A percentile compares a stretch with the other conserved stretches of the same genome.
phyloP scores from a whole-genome alignment of 176 grass and related monocot genomes.

The Bromus sterilis region DNA sequence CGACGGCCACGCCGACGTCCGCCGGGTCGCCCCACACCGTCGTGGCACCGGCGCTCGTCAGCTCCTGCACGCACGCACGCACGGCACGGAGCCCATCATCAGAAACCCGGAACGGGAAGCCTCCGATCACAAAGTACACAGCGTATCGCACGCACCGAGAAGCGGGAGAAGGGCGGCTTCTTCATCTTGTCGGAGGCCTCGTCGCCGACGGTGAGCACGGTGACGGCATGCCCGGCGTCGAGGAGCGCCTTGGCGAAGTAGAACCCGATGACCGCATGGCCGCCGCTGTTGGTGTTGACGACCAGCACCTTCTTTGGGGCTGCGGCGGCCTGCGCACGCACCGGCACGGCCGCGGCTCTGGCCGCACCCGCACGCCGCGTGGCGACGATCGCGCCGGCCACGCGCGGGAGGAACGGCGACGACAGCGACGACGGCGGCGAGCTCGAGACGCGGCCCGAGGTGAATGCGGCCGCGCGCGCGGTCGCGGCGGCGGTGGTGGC shows the following conservation, averaged over 20 bases:
- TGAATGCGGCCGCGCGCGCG: neutral
- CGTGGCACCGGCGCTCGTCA: constrained; percentile 59
- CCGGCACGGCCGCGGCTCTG: neutral
- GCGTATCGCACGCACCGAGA: constrained; percentile 43
- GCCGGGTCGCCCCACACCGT: constrained; percentile 71
- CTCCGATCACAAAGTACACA: neutral
- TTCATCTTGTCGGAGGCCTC: constrained; percentile 91
- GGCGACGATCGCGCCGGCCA: neutral
- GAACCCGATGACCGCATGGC: constrained; percentile 91
- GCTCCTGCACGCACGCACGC: constrained; percentile 40
- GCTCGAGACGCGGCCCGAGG: neutral
- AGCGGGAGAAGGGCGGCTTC: constrained; percentile 80
- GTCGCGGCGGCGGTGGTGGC: neutral
- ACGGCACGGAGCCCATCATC: neutral
- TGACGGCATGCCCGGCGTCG: constrained; percentile 60
- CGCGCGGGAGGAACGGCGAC: neutral
- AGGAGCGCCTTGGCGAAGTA: constrained; percentile 73
- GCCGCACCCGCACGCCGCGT: neutral
- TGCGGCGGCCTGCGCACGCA: constrained; percentile 24
- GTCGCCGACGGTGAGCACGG: constrained; percentile 84
- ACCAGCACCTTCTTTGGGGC: constrained; percentile 56
- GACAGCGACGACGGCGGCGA: neutral
- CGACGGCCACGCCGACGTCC: constrained; percentile 41
- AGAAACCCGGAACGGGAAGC: neutral
- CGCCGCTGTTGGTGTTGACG: constrained; percentile 70